phyloP scores from a whole-genome alignment of 805 yeast genomes.

The Starmera quercuum region DNA sequence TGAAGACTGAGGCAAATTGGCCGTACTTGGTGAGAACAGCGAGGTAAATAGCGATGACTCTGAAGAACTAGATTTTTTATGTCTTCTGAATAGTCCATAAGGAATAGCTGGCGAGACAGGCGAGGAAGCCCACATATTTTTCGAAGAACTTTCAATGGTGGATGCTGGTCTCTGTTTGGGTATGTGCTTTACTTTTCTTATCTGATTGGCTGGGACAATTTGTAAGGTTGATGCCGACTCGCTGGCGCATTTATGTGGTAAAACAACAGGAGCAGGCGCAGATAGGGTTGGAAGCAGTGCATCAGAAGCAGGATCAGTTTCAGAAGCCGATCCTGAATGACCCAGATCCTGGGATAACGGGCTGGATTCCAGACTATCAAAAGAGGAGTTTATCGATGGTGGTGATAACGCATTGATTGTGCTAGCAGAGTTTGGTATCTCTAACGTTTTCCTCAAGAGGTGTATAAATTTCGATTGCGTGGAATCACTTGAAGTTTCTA shows the following conservation, averaged over 20 bases:
- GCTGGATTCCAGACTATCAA: slow-evolving; percentile 14
- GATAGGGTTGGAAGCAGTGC: slow-evolving; percentile 28
- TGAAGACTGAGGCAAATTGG: slow-evolving; percentile 7
- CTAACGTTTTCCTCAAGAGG: slow-evolving; percentile 36
- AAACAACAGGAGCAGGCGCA: slow-evolving; percentile 21
- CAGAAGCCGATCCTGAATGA: slow-evolving; percentile 19
- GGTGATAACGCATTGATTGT: slow-evolving; percentile 7
- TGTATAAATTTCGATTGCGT: slow-evolving; percentile 54
- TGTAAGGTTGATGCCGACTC: background rate
- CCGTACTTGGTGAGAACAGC: slow-evolving; percentile 29
- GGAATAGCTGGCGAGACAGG: slow-evolving; percentile 27
- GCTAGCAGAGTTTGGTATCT: slow-evolving; percentile 13
- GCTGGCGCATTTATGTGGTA: too few relatives aligned
- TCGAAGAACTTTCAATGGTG: slow-evolving; percentile 25
- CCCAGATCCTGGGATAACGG: slow-evolving; percentile 8
- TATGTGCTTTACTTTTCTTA: too few relatives aligned
- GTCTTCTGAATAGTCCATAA: slow-evolving; percentile 51
- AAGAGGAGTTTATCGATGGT: slow-evolving; percentile 12
- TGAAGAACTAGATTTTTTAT: slow-evolving; percentile 55
- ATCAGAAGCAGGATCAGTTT: slow-evolving; percentile 10
- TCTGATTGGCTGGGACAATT: too few relatives aligned
- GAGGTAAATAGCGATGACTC: slow-evolving; percentile 39
- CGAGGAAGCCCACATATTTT: slow-evolving; percentile 19
- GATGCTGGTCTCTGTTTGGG: slow-evolving; percentile 27
- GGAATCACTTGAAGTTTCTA: slow-evolving; percentile 38